Evolutionary conservation across 2,329 filamentous ascomycete genomes (phyloP).

Genomic region (Fusarium hainanense): DNA sequence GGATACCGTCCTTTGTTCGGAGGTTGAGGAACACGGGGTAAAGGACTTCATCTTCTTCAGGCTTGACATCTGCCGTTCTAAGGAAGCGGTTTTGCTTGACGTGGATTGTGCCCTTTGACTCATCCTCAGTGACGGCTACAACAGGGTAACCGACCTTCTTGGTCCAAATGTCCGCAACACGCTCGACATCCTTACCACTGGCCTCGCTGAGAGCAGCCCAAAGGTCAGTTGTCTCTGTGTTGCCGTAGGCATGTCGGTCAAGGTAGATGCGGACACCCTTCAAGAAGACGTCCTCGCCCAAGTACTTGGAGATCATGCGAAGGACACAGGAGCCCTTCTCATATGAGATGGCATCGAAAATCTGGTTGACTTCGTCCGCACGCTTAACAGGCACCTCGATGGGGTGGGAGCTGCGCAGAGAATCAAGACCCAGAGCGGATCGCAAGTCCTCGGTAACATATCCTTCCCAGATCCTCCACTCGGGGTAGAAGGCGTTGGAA

Average conservation of each 20-base stretch:
- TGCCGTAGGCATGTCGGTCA: slow-evolving; percentile 96
- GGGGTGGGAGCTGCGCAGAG: slow-evolving; percentile 91
- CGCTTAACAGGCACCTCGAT: slow-evolving; percentile 97
- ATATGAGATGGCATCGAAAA: slow-evolving; percentile 98
- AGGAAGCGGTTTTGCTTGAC: slow-evolving; percentile 97
- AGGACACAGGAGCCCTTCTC: slow-evolving; percentile 96
- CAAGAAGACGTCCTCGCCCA: slow-evolving; percentile 92
- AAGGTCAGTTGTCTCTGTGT: slow-evolving; percentile 90
- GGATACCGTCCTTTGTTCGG: slow-evolving; percentile 83
- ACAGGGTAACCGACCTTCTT: slow-evolving; percentile 96
- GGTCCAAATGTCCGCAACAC: slow-evolving; percentile 96
- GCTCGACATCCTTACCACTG: slow-evolving; percentile 89
- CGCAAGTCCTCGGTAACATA: slow-evolving; percentile 95
- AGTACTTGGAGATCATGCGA: slow-evolving; percentile 95
- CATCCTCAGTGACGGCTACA: slow-evolving; percentile 77
- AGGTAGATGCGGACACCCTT: slow-evolving; percentile 91
- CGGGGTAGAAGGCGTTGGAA: slow-evolving; percentile 93
- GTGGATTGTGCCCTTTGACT: slow-evolving; percentile 76
- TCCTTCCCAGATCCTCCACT: slow-evolving; percentile 98
- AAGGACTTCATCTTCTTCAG: slow-evolving; percentile 87
- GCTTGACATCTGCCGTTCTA: slow-evolving; percentile 90
- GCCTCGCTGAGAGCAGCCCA: slow-evolving; percentile 90
- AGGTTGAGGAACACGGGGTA: slow-evolving; percentile 92
- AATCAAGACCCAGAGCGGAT: slow-evolving; percentile 87
- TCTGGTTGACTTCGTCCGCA: slow-evolving; percentile 96